Conservation (phyloP, 2,329 filamentous ascomycete species). For the Aspergillaceae sp. region DNA sequence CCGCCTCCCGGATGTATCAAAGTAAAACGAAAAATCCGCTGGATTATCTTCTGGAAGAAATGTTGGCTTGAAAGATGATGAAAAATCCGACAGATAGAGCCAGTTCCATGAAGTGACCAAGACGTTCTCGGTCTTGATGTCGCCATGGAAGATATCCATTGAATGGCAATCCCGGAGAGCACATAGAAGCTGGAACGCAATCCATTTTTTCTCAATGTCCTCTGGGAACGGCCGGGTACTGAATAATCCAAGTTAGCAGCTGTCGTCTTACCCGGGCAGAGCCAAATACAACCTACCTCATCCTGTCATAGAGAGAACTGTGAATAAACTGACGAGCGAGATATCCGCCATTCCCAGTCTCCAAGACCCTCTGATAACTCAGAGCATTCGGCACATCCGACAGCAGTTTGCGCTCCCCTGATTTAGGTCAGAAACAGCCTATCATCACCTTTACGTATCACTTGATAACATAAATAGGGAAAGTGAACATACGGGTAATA, state of each 20-base stretch:
- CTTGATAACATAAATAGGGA: background rate
- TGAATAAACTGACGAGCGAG: conserved; percentile 92
- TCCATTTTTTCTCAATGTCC: conserved; percentile 97
- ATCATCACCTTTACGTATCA: background rate
- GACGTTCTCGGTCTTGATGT: conserved; percentile 97
- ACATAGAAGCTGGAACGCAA: conserved; percentile 90
- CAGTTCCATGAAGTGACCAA: conserved; percentile 99
- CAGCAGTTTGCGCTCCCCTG: conserved; percentile 71
- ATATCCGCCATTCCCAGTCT: conserved; percentile 85
- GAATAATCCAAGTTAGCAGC: conserved; percentile 15
- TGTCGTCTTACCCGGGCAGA: background rate
- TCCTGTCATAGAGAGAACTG: conserved; percentile 91
- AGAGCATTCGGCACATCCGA: conserved; percentile 83
- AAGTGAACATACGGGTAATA: conserved; percentile 56
- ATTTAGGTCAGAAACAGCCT: background rate
- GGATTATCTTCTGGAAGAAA: conserved; percentile 94
- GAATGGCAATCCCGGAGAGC: conserved; percentile 86
- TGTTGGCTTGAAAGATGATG: conserved; percentile 87
- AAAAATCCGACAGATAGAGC: conserved; percentile 97
- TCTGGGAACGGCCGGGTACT: conserved; percentile 94
- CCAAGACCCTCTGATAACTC: conserved; percentile 79
- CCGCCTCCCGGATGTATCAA: conserved; percentile 81
- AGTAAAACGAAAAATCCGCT: conserved; percentile 95
- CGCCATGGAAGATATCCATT: conserved; percentile 84
- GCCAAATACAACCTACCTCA: conserved; percentile 44